Evolutionary conservation across 2,329 filamentous ascomycete species (phyloP), one percentile per base, ranked within the genome.

Genomic region (Shiraia sp.): DNA sequence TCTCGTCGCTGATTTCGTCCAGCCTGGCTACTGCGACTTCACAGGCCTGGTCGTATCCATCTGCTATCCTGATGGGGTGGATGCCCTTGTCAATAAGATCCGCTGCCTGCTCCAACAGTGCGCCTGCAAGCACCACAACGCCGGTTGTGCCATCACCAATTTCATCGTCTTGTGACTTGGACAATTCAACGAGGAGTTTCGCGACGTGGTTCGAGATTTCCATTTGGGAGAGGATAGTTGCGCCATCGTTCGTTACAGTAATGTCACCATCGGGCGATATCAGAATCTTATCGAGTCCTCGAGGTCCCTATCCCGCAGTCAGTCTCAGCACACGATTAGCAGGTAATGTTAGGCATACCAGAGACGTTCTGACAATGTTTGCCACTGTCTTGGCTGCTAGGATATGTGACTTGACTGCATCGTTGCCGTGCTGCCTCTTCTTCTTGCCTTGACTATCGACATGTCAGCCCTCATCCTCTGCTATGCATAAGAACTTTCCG

Each of bases 81-180:
- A 99, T 99, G 68, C 93, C 95, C 82, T 99, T 99, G 80, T 99
- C 95, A 71, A 99, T 97, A 59, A 99, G 82, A 69, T 96, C 93
- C 51, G 92, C 90, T 13, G 93, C 93, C 75, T 97, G 92, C 74
- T 99, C 95, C 48, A 99, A 79, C 53, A 99, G 82, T 49, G 93
- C 91, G 53, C 92, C 93, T 10, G 93, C 93, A 57, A 99, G 77
- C 34, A 99, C 95, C 36, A 99, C 93, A 10, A 99, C 93, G 71
- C 93, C 93, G 1, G 93, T 99, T 51, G 93, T 99, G 53, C 93
- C 93, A 70, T 99, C 93, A 66, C 93, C 93, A 65, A 99, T 99
- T 75, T 99, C 93, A 61, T 97, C 92, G 65, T 99, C 93, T 72
- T 99, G 93, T 27, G 93, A 97, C 77, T 95, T 96, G 53, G 93